phyloP scores from a whole-genome alignment of 148 eudicot genomes.

The Suaeda aralocaspica region DNA sequence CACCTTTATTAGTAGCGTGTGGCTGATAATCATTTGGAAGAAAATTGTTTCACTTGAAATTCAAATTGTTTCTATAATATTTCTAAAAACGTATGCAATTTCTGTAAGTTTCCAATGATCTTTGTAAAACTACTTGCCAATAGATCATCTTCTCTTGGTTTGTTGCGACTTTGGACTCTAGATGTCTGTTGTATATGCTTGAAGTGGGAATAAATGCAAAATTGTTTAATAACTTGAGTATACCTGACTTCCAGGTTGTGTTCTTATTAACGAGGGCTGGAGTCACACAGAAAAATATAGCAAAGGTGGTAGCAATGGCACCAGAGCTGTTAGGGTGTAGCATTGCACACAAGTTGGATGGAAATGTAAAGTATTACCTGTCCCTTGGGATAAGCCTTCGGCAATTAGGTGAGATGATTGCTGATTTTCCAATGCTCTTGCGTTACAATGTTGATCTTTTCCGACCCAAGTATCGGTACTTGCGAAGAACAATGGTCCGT shows the following conservation, averaged over 20 bases:
- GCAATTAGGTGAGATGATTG: conserved; percentile 75
- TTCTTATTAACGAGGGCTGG: conserved; percentile 87
- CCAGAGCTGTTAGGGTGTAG: conserved; percentile 97
- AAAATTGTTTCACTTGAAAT: background rate
- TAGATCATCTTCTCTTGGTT: background rate
- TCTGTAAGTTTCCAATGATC: background rate
- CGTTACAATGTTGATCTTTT: conserved; percentile 74
- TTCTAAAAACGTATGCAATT: background rate
- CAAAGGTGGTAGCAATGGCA: conserved; percentile 72
- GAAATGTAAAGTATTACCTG: conserved; percentile 71
- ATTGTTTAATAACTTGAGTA: background rate
- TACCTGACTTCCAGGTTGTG: conserved; percentile 46
- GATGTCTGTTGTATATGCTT: background rate
- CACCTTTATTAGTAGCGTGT: background rate
- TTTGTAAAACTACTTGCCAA: background rate
- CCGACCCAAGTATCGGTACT: conserved; percentile 86
- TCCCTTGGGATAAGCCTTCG: conserved; percentile 70
- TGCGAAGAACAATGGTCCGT: conserved; percentile 85
- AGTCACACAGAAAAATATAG: conserved; percentile 58
- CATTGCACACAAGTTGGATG: conserved; percentile 75
- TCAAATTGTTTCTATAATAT: background rate
- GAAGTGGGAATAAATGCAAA: background rate
- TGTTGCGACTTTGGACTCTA: background rate
- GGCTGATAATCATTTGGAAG: background rate
- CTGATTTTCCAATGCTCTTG: conserved; percentile 89